phyloP scores from a whole-genome alignment of 345 rosid species.

The Camelina laxa region DNA sequence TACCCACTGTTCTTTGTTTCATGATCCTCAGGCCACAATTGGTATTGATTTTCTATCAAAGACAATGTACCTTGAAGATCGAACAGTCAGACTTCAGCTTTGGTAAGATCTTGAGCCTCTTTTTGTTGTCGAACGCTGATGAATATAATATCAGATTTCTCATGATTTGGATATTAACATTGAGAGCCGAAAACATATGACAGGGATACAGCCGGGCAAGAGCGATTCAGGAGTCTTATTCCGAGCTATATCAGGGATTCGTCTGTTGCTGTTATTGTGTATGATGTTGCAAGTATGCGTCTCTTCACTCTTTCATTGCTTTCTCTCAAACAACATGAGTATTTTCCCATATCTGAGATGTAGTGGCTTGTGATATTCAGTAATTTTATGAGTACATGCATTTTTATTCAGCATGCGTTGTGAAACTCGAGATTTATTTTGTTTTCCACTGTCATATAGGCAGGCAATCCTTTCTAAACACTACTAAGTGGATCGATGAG shows the following conservation, averaged over 20 bases:
- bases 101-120: constrained; percentile 51
- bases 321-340: constrained; percentile 14
- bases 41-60: constrained; percentile 88
- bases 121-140: neutral
- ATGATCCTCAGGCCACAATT: constrained; percentile 67
- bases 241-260: constrained; percentile 89
- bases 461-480: constrained; percentile 81
- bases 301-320: constrained; percentile 22
- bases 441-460: constrained; percentile 50
- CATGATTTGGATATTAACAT: constrained; percentile 10
- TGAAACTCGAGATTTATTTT: constrained; percentile 16
- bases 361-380: constrained; percentile 6
- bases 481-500: constrained; percentile 87
- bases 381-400: neutral
- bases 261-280: constrained; percentile 85
- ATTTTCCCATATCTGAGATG: constrained; percentile 5
- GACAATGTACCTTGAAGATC: constrained; percentile 91
- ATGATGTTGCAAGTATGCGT: constrained; percentile 80
- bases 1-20: constrained; percentile 1
- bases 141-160: neutral
- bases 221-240: constrained; percentile 89
- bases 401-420: neutral
- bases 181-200: constrained; percentile 10
- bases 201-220: constrained; percentile 95
- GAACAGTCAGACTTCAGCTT: constrained; percentile 80